phyloP scores from a whole-genome alignment of 352 stramenopile genomes.

The Phytophthora podocarpi region DNA sequence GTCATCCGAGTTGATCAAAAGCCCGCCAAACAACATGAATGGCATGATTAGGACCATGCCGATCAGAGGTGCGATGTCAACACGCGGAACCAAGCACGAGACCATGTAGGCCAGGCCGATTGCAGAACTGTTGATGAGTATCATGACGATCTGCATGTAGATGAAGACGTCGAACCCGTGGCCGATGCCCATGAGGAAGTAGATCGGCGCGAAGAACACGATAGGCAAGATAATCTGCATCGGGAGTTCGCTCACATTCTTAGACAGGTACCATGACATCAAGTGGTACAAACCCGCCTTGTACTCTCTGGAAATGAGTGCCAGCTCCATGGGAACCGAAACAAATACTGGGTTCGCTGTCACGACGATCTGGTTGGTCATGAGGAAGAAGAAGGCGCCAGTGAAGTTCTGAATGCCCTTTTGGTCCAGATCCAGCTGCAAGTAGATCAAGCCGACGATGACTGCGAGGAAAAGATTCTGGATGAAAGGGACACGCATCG shows the following conservation, averaged over 20 bases:
- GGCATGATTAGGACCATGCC: slow-evolving; percentile 41
- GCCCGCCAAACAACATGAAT: slow-evolving; percentile 51
- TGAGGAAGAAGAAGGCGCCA: slow-evolving; percentile 53
- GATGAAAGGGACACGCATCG: too few species aligned
- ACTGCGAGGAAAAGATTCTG: slow-evolving; percentile 40
- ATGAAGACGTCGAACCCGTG: slow-evolving; percentile 42
- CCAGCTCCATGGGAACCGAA: slow-evolving; percentile 45
- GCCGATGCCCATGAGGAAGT: slow-evolving; percentile 51
- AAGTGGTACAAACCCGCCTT: slow-evolving; percentile 38
- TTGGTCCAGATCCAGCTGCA: slow-evolving; percentile 47
- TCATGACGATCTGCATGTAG: slow-evolving; percentile 40
- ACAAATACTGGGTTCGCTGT: slow-evolving; percentile 40
- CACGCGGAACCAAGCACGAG: slow-evolving; percentile 31
- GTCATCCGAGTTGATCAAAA: slow-evolving; percentile 51
- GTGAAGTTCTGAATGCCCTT: slow-evolving; percentile 51
- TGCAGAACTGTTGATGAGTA: slow-evolving; percentile 42
- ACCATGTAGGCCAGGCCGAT: slow-evolving; percentile 52
- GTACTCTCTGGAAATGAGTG: slow-evolving; percentile 53
- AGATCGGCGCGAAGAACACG: slow-evolving; percentile 40
- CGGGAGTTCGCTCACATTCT: slow-evolving; percentile 54
- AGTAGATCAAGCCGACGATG: slow-evolving; percentile 50
- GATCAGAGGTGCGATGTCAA: slow-evolving; percentile 44
- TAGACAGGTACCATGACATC: slow-evolving; percentile 51
- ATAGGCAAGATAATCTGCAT: slow-evolving; percentile 54
- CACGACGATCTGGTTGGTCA: slow-evolving; percentile 45